Base-by-base conservation (phyloP, 257 asterid genomes). In the Solanum appendiculatum region DNA sequence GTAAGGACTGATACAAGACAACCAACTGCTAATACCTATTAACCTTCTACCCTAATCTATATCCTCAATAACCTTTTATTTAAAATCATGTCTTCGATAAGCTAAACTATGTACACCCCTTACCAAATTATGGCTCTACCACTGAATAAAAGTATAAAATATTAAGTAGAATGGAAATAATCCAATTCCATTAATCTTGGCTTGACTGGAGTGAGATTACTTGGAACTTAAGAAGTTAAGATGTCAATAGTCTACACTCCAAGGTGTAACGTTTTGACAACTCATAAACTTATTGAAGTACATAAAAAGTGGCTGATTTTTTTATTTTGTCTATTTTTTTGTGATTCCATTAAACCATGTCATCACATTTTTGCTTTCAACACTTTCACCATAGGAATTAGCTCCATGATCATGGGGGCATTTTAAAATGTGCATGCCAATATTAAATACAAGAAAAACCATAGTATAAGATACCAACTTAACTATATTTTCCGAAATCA, bases 131-230 rank as follows among this genome's bases (percentile, higher is more conserved):
- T 75, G 56, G 10, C 23, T 39, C 83, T 12, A 21, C 34, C 34
- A 12, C 11, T 5, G 11, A 8, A 13, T 75, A 75, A n/a, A 40
- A n/a, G 58, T 40, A 39, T 36, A 75, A 42, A 77, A 40, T 20
- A 15, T 42, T 25, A 39, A 12, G 34, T 68, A n/a, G 46, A 77
- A 75, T 40, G 48, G 60, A 11, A 44, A 78, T n/a, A 40, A 42
- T 74, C n/a, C 42, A 84, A 42, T 48, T 84, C 42, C 37, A 66
- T 66, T 66, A 63, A 64, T n/a, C 60, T 84, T 84, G 80, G 86
- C 86, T 23, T 39, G 86, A 64, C 86, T 80, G 66, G 66, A 80
- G 64, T 80, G 40, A 29, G 66, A 80, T 27, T 27, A 80, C 25
- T 80, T 46, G n/a, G 66, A 29, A 80, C 12, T 18, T 18, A 46